phyloP scores from a whole-genome alignment of 2,329 filamentous ascomycete species.

The Nakataea oryzae region DNA sequence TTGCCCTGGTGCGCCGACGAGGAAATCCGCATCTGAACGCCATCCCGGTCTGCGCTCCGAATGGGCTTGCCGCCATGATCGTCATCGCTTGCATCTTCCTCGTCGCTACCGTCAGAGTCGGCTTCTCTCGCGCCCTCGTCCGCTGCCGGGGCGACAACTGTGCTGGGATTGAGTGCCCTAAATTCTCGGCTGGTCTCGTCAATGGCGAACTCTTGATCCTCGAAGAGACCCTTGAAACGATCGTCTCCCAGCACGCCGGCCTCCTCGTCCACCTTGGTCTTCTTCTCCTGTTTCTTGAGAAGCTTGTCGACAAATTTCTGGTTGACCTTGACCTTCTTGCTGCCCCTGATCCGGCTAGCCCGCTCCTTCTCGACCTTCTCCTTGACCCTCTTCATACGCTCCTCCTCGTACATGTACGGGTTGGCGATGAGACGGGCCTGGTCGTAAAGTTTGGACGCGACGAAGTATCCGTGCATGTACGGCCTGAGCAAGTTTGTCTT shows the following conservation, averaged over 20 bases:
- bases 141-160: slow-evolving; percentile 35
- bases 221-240: slow-evolving; percentile 81
- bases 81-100: slow-evolving; percentile 32
- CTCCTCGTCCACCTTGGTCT: slow-evolving; percentile 44
- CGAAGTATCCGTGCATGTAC: slow-evolving; percentile 99
- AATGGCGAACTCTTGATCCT: slow-evolving; percentile 85
- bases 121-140: slow-evolving; percentile 24
- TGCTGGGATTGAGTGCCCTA: slow-evolving; percentile 80
- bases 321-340: slow-evolving; percentile 98
- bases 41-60: slow-evolving; percentile 19
- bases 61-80: slow-evolving; percentile 20
- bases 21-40: slow-evolving; percentile 55
- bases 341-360: slow-evolving; percentile 86
- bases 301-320: slow-evolving; percentile 67
- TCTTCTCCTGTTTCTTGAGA: slow-evolving; percentile 53
- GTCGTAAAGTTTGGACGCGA: slow-evolving; percentile 89
- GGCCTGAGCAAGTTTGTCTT: slow-evolving; percentile 82
- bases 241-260: slow-evolving; percentile 68
- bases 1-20: slow-evolving; percentile 54
- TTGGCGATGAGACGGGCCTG: slow-evolving; percentile 89
- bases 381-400: slow-evolving; percentile 80
- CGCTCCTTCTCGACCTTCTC: slow-evolving; percentile 96
- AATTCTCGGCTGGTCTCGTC: slow-evolving; percentile 88
- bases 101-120: slow-evolving; percentile 19
- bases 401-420: slow-evolving; percentile 87